A percentile compares a stretch with the other conserved stretches of the same genome.
These are phyloP conservation scores for Neopestalotiopsis sp. DNA, from an alignment of 2,329 filamentous ascomycete species.

Conservation along the genomic window DNA sequence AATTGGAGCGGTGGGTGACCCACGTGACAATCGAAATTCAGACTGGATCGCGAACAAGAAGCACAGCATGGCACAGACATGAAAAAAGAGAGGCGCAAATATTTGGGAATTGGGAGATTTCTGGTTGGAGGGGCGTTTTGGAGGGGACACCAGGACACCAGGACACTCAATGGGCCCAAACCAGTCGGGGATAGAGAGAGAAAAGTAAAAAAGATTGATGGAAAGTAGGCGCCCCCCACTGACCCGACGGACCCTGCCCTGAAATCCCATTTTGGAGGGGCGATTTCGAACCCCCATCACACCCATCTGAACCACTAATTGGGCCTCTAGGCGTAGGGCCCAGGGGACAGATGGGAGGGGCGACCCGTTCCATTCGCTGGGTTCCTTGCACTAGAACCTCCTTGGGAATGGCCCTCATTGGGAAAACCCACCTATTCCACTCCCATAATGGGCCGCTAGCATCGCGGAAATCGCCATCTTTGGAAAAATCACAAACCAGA, in stretches of 20 bases:
- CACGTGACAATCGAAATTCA: not conserved
- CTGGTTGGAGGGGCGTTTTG: not conserved
- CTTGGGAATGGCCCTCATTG: too few relatives aligned
- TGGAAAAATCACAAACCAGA: not conserved
- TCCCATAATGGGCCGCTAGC: not conserved
- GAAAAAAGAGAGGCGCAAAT: not conserved
- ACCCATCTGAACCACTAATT: too few relatives aligned
- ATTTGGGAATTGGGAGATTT: not conserved
- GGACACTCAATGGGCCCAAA: not conserved
- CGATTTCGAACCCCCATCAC: too few relatives aligned
- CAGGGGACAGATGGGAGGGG: too few relatives aligned
- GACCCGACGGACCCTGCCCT: too few relatives aligned
- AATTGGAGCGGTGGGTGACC: not conserved
- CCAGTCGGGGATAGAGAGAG: not conserved
- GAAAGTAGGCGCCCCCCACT: not conserved
- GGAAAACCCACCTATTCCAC: not conserved
- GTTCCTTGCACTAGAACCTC: not conserved
- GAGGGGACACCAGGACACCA: too few relatives aligned
- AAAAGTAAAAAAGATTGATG: not conserved
- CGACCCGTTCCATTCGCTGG: not conserved
- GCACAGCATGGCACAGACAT: not conserved
- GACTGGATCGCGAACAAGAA: not conserved
- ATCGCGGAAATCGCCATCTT: slow-evolving; percentile 1
- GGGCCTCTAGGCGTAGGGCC: too few relatives aligned
- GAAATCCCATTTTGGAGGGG: too few relatives aligned